Conservation (phyloP, 2,329 filamentous ascomycete genomes). For the Chrysoporthe puriensis region DNA sequence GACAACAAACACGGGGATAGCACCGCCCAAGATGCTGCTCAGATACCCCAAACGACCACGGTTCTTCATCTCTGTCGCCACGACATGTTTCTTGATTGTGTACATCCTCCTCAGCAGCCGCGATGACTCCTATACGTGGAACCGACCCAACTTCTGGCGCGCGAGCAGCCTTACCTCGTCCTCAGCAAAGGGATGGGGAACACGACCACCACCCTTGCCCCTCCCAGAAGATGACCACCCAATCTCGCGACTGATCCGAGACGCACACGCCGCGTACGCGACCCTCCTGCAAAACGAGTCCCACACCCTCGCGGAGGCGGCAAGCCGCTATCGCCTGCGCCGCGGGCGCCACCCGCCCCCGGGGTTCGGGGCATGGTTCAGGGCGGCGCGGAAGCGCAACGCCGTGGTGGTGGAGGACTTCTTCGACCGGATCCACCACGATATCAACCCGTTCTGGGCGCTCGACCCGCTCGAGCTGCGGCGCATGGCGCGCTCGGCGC, state of each 20-base stretch:
- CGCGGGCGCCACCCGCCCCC: conserved; percentile 54
- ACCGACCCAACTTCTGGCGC: neutral
- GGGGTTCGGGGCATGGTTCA: conserved; percentile 52
- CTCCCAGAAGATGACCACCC: conserved; percentile 39
- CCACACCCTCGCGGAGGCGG: conserved; percentile 48
- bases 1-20: neutral
- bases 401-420: conserved; percentile 52
- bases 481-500: conserved; percentile 45
- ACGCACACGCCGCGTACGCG: conserved; percentile 44
- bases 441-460: conserved; percentile 59
- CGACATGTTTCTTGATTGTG: neutral
- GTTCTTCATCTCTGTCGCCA: neutral
- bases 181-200: too few relatives aligned
- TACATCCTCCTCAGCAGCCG: neutral
- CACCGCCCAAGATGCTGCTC: conserved; percentile 2
- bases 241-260: conserved; percentile 49
- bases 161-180: neutral
- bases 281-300: conserved; percentile 45
- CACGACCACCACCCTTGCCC: neutral
- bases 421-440: conserved; percentile 58
- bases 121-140: neutral
- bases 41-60: neutral
- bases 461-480: conserved; percentile 44
- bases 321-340: conserved; percentile 48
- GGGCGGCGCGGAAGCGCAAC: conserved; percentile 46